Conservation (phyloP, 2,329 filamentous ascomycete species). For the Emmonsia crescens region DNA sequence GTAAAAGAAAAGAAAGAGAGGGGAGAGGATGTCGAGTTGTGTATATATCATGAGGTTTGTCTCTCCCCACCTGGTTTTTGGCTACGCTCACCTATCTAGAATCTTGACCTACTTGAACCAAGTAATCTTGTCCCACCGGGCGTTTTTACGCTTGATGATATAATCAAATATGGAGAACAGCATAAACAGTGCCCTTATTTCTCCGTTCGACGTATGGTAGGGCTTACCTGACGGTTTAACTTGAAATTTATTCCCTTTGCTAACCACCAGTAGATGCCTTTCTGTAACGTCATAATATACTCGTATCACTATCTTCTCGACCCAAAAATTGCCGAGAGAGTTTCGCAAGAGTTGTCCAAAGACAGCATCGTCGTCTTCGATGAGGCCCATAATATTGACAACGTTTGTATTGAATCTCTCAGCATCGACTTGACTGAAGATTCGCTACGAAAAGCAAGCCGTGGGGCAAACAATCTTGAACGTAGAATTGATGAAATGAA, state of each 20-base stretch:
- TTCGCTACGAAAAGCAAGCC: conserved; percentile 77
- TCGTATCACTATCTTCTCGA: conserved; percentile 98
- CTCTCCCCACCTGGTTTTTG: not conserved
- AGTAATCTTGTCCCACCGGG: conserved; percentile 91
- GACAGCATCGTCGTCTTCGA: conserved; percentile 99
- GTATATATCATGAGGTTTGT: conserved; percentile 82
- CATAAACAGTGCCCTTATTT: conserved; percentile 98
- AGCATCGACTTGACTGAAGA: conserved; percentile 97
- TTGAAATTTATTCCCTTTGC: conserved; percentile 3
- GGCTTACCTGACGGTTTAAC: not conserved
- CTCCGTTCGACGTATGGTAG: conserved; percentile 83
- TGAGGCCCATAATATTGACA: conserved; percentile 98
- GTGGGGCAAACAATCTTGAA: conserved; percentile 84
- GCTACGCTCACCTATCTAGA: conserved; percentile 40
- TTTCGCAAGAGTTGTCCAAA: conserved; percentile 91
- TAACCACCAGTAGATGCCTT: conserved; percentile 64
- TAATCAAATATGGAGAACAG: conserved; percentile 82
- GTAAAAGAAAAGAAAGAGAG: conserved; percentile 95
- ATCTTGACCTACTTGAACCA: conserved; percentile 86
- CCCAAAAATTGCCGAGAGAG: conserved; percentile 91
- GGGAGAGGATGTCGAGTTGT: conserved; percentile 87
- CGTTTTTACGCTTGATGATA: conserved; percentile 87
- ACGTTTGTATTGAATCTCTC: conserved; percentile 94
- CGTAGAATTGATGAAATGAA: conserved; percentile 90
- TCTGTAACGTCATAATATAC: conserved; percentile 99